Conservation (phyloP, 1,284 basidiomycete species). For the Fomitopsis schrenkii region DNA sequence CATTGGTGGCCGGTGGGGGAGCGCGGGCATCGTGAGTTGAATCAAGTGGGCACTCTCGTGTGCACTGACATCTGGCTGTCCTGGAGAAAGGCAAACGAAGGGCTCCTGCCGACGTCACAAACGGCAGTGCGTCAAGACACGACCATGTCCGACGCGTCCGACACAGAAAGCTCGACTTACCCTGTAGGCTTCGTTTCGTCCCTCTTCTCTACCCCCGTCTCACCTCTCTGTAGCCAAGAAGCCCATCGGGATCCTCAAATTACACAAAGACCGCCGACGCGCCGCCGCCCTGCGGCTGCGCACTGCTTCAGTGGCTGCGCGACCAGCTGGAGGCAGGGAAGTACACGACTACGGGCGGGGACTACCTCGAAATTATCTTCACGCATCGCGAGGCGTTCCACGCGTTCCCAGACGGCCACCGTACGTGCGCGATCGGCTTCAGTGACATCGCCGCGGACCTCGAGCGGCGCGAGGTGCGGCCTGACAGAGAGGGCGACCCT, state of each 20-base stretch:
- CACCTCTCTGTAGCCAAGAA: conserved; percentile 2
- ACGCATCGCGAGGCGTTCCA: conserved; percentile 64
- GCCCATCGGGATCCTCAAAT: conserved; percentile 15
- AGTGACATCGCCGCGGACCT: conserved; percentile 57
- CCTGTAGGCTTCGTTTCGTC: conserved; percentile 14
- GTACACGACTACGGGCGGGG: conserved; percentile 59
- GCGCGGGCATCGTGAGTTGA: conserved; percentile 18
- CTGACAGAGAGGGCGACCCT: conserved; percentile 60
- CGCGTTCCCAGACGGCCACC: conserved; percentile 56
- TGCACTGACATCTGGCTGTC: conserved; percentile 5
- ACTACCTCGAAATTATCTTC: conserved; percentile 71
- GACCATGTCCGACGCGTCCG: conserved; percentile 25
- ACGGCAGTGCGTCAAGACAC: conserved; percentile 17
- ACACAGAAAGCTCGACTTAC: conserved; percentile 24
- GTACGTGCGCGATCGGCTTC: conserved; percentile 55
- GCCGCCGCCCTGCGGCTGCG: conserved; percentile 33
- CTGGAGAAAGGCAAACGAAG: conserved; percentile 27
- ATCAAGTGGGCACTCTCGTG: neutral
- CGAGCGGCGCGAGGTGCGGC: conserved; percentile 55
- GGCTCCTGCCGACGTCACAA: conserved; percentile 12
- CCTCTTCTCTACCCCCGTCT: neutral
- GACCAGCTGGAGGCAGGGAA: conserved; percentile 43
- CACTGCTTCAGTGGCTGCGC: conserved; percentile 58
- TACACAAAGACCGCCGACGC: conserved; percentile 21
- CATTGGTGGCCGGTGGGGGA: conserved; percentile 15